Percentiles rank a stretch among this genome's conserved stretches.
Conservation (phyloP, 345 rosid species). For the Microthlaspi erraticum region DNA sequence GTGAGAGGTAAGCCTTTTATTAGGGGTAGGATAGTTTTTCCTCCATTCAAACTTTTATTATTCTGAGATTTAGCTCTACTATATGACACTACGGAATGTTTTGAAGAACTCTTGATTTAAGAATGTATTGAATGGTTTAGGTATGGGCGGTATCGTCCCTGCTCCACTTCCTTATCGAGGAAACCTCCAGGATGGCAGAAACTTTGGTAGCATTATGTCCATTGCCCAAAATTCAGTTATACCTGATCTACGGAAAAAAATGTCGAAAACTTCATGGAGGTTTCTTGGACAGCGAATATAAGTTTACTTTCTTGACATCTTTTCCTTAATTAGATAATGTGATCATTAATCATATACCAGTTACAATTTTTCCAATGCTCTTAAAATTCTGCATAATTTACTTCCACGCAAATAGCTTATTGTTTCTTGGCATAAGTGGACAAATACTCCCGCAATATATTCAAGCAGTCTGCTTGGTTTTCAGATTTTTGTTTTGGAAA, state of each 20-base stretch:
- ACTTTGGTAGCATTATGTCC: slow-evolving; percentile 91
- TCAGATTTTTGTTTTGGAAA: slow-evolving; percentile 15
- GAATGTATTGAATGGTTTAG: slow-evolving; percentile 46
- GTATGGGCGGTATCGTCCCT: slow-evolving; percentile 92
- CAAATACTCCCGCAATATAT: not conserved
- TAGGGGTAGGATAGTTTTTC: not conserved
- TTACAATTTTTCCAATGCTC: not conserved
- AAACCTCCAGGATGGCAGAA: slow-evolving; percentile 78
- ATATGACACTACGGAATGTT: not conserved
- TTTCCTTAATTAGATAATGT: slow-evolving; percentile 14
- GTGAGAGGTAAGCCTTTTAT: slow-evolving; percentile 74
- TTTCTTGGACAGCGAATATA: slow-evolving; percentile 77
- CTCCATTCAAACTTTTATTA: slow-evolving; percentile 7
- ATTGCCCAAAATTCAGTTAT: slow-evolving; percentile 78
- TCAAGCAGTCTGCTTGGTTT: slow-evolving; percentile 24
- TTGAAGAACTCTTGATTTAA: slow-evolving; percentile 10
- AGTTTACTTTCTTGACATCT: slow-evolving; percentile 42
- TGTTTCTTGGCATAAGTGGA: slow-evolving; percentile 19
- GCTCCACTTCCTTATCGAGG: slow-evolving; percentile 56
- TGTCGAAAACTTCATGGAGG: slow-evolving; percentile 89
- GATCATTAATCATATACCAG: not conserved
- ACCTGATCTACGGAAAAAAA: slow-evolving; percentile 70
- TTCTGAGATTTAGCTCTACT: slow-evolving; percentile 18
- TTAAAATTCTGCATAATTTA: slow-evolving; percentile 11
- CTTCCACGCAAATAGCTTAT: slow-evolving; percentile 1